phyloP scores from a whole-genome alignment of 1,284 basidiomycete species.

The Leccinum subrobustum region DNA sequence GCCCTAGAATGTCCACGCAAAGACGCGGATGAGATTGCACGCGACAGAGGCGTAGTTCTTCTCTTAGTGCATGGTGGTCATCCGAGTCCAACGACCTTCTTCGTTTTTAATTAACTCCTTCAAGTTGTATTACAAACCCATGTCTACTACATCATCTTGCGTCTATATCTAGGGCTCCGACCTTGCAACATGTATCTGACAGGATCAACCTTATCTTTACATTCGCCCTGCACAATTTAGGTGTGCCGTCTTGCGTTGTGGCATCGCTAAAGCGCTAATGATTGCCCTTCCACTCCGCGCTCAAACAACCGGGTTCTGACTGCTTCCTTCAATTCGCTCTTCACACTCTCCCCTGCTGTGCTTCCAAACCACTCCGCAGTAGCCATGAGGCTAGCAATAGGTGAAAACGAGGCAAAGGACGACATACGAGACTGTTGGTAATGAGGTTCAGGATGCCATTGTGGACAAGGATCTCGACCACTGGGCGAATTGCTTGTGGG shows the following conservation, averaged over 20 bases:
- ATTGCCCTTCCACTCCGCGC: constrained; percentile 56
- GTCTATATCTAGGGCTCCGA: constrained; percentile 65
- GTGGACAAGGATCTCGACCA: too few relatives aligned
- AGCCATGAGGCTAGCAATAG: constrained; percentile 63
- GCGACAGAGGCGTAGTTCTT: too few relatives aligned
- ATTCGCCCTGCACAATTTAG: constrained; percentile 65
- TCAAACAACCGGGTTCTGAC: constrained; percentile 51
- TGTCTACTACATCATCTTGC: constrained; percentile 47
- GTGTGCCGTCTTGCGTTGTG: constrained; percentile 58
- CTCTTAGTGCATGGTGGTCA: too few relatives aligned
- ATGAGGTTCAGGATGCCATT: too few relatives aligned
- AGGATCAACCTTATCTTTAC: constrained; percentile 68
- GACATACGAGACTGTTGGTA: too few relatives aligned
- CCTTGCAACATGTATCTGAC: constrained; percentile 74
- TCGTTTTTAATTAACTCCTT: too few relatives aligned
- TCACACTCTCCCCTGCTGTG: constrained; percentile 73
- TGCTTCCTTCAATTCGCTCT: constrained; percentile 70
- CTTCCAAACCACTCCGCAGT: constrained; percentile 71
- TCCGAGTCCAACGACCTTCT: too few relatives aligned
- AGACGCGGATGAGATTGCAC: too few relatives aligned
- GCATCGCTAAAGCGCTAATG: constrained; percentile 51
- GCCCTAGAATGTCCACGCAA: too few relatives aligned
- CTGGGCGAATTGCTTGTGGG: too few relatives aligned
- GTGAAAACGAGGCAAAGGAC: constrained; percentile 50
- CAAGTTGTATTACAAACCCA: constrained; percentile 44